A percentile compares a stretch with the other conserved stretches of the same genome.
Conservation (phyloP, 2,329 filamentous ascomycete species). For the Penicillium capsulatum region DNA sequence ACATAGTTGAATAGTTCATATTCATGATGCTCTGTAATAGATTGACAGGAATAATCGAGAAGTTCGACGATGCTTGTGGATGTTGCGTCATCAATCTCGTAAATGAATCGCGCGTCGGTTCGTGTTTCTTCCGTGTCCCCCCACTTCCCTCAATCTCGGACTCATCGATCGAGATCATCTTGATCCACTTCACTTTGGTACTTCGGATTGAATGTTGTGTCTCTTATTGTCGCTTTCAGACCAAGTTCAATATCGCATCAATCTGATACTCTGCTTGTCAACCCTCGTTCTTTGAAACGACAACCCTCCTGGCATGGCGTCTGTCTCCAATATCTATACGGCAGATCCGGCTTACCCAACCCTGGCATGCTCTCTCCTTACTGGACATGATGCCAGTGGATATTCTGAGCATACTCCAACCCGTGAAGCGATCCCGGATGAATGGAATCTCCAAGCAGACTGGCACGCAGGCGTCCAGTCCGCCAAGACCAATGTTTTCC, state of each 20-base stretch:
- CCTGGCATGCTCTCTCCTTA: constrained; percentile 31
- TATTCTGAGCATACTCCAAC: neutral
- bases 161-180: neutral
- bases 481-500: constrained; percentile 20
- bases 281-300: no score
- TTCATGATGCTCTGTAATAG: no score
- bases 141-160: neutral
- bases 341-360: constrained; percentile 30
- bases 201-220: no score
- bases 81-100: no score
- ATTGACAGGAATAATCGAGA: no score
- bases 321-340: constrained; percentile 20
- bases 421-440: constrained; percentile 1
- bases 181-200: neutral
- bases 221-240: no score
- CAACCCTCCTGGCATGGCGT: constrained; percentile 12
- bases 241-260: neutral
- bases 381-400: neutral
- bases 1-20: no score
- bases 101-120: no score
- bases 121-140: no score
- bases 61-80: no score
- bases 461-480: constrained; percentile 21
- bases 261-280: no score
- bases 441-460: constrained; percentile 28